Evolutionary conservation across 1,284 basidiomycete genomes (phyloP), one percentile per base, ranked within the genome.

Genomic region (Irpex rosettiformis): DNA sequence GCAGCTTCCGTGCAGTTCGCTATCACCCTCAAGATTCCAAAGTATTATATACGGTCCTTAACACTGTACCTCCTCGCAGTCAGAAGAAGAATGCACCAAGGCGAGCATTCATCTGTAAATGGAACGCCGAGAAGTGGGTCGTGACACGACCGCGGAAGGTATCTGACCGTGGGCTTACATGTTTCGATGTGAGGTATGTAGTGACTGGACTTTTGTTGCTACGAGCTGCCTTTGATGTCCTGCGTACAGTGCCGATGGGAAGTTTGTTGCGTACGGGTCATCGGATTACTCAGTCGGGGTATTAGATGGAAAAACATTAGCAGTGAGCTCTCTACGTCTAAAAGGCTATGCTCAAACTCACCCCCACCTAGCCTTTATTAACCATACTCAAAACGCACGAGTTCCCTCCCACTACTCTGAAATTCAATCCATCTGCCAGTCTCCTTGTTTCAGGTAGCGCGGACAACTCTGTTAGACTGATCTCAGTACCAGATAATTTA

Each of bases 381-480:
- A 88, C 88, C 30, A 96, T 99, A 61, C 79, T 98, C 52, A 92
- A 94, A 71, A 92, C 96, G 0, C 97, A 99, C 73, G 93, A 95
- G 63, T 96, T 99, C 72, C 94, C 97, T 2, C 86, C 94, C 1
- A 99, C 96, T 0, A 88, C 90, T 1, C 75, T 99, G 58, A 84
- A 83, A 58, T 98, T 99, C 78, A 96, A 91, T 70, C 90, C 94
- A 0, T 79, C 85, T 3, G 89, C 89, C 13, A 84, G 79, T 18
- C 66, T 96, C n/a, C 81, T 99, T n/a, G 82, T 95, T 22, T 94
- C 93, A 4, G 95, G 91, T 3, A 94, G 94, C 67, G 92, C 93
- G 4, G 96, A 99, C 73, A 96, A 93, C 70, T 88, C 90, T 1
- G 77, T 98, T 24, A 86, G 96, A 25, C 77, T 96, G 48, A 83